These are phyloP conservation scores for Russula vinacea DNA, from an alignment of 768 basidiomycete species.

Conservation along the genomic window DNA sequence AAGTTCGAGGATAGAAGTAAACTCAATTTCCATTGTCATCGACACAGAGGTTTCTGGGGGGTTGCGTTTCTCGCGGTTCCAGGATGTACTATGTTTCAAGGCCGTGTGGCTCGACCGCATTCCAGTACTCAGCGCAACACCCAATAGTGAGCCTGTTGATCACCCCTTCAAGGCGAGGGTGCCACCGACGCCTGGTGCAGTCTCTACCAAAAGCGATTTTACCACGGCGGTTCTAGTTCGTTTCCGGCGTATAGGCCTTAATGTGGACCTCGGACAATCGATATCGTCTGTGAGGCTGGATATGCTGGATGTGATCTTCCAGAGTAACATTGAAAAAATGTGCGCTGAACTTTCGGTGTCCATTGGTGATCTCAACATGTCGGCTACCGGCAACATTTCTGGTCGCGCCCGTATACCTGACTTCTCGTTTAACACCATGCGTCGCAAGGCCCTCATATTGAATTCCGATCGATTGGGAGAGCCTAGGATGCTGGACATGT, in stretches of 20 bases:
- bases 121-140: slow-evolving; percentile 59
- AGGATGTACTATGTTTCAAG: slow-evolving; percentile 92
- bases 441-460: slow-evolving; percentile 46
- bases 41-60: slow-evolving; percentile 82
- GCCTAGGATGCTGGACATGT: slow-evolving; percentile 64
- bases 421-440: slow-evolving; percentile 72
- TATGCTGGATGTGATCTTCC: slow-evolving; percentile 58
- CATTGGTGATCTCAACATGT: slow-evolving; percentile 51
- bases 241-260: slow-evolving; percentile 67
- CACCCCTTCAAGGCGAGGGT: slow-evolving; percentile 16
- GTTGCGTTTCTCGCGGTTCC: slow-evolving; percentile 79
- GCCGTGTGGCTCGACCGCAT: slow-evolving; percentile 92
- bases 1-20: slow-evolving; percentile 39
- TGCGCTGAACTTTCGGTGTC: slow-evolving; percentile 64
- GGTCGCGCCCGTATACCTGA: slow-evolving; percentile 65
- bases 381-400: slow-evolving; percentile 67
- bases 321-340: slow-evolving; percentile 61
- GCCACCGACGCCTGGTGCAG: slow-evolving; percentile 23
- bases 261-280: slow-evolving; percentile 81
- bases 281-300: slow-evolving; percentile 70
- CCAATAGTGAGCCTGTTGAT: slow-evolving; percentile 32
- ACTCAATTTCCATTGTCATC: slow-evolving; percentile 68
- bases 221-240: slow-evolving; percentile 65
- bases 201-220: slow-evolving; percentile 44
- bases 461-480: slow-evolving; percentile 32